These are phyloP conservation scores for Elsinoe necatrix DNA, from an alignment of 2,329 filamentous ascomycete species.

Conservation along the genomic window DNA sequence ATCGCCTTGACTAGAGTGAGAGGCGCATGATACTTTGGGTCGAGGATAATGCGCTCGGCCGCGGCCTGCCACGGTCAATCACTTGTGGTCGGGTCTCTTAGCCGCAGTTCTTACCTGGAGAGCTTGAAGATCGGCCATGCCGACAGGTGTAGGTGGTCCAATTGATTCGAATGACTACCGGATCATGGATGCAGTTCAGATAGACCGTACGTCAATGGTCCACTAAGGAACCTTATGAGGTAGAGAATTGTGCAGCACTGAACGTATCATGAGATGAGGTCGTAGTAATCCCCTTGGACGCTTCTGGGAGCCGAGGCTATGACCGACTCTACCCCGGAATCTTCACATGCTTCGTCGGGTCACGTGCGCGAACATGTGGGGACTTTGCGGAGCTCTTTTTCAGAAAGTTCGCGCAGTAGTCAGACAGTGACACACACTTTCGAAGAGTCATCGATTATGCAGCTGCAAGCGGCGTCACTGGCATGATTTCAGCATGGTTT, in stretches of 20 bases:
- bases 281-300: background rate
- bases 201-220: too few relatives aligned
- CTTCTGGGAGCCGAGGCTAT: background rate
- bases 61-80: slow-evolving; percentile 44
- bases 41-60: slow-evolving; percentile 67
- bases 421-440: too few relatives aligned
- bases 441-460: too few relatives aligned
- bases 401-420: background rate
- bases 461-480: too few relatives aligned
- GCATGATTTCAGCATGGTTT: too few relatives aligned
- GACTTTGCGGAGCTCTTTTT: background rate
- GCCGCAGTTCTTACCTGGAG: slow-evolving; percentile 1
- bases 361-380: background rate
- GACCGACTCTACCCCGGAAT: background rate
- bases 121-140: slow-evolving; percentile 15
- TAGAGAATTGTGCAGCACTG: background rate
- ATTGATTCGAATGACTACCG: background rate
- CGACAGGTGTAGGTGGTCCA: background rate
- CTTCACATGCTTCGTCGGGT: background rate
- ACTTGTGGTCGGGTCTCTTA: background rate
- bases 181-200: background rate
- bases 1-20: slow-evolving; percentile 84
- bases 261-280: background rate
- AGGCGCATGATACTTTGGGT: slow-evolving; percentile 77
- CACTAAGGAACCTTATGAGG: too few relatives aligned